A percentile compares a stretch with the other conserved stretches of the same genome.
Evolutionary conservation across 2,329 filamentous ascomycete species (phyloP).

Genomic region (Colletotrichum salicis): DNA sequence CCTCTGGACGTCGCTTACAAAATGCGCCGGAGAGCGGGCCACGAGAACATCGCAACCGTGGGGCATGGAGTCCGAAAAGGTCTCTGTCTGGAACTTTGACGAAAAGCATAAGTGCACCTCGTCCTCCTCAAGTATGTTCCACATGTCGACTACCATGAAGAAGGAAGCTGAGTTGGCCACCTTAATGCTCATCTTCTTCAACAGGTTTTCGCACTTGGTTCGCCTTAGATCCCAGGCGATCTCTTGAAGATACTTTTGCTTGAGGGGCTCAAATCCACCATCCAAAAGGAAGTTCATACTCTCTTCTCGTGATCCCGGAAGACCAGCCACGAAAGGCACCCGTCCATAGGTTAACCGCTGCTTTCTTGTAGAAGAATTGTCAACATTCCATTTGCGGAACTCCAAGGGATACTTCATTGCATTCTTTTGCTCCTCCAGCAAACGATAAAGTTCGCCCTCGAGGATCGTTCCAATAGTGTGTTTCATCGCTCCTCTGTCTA

Average conservation of each 20-base stretch:
- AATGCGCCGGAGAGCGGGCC: conserved; percentile 75
- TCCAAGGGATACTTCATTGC: conserved; percentile 61
- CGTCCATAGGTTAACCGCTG: conserved; percentile 52
- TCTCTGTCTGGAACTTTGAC: conserved; percentile 67
- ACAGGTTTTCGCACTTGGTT: conserved; percentile 63
- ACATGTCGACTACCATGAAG: conserved; percentile 76
- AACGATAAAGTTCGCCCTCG: conserved; percentile 57
- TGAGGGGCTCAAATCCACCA: conserved; percentile 66
- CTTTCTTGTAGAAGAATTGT: conserved; percentile 47
- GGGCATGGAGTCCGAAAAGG: conserved; percentile 64
- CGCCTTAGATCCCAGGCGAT: conserved; percentile 59
- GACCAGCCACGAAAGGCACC: conserved; percentile 58
- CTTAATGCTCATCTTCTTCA: conserved; percentile 67
- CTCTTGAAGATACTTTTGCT: conserved; percentile 60
- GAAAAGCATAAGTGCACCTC: conserved; percentile 78
- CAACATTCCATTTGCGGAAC: conserved; percentile 65
- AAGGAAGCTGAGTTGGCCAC: conserved; percentile 70
- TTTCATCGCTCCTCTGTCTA: conserved; percentile 56
- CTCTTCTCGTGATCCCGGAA: conserved; percentile 64
- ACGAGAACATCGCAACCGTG: conserved; percentile 72
- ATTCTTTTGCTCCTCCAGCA: conserved; percentile 62
- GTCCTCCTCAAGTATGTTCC: conserved; percentile 66
- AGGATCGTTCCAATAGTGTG: conserved; percentile 61
- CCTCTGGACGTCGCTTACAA: conserved; percentile 78
- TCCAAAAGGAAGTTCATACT: conserved; percentile 65